A percentile compares a stretch with the other conserved stretches of the same genome.
phyloP scores from a whole-genome alignment of 768 basidiomycete genomes.

The Amanita molliuscula region DNA sequence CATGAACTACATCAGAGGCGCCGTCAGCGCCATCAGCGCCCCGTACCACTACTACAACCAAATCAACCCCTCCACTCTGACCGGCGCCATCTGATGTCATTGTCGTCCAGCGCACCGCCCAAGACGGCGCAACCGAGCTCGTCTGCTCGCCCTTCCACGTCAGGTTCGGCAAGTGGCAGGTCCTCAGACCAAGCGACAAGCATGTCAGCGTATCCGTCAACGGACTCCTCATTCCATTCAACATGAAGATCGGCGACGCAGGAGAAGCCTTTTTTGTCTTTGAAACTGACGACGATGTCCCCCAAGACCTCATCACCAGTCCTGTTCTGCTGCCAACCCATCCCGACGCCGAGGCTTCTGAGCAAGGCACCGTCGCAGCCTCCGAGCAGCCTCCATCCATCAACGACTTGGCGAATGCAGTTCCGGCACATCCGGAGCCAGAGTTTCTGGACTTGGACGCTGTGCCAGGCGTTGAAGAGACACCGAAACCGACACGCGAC shows the following conservation, averaged over 20 bases:
- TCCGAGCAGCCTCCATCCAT: conserved; percentile 6
- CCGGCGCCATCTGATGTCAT: conserved; percentile 99
- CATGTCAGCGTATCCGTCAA: conserved; percentile 92
- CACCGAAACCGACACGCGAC: conserved; percentile 21
- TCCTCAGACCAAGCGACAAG: conserved; percentile 88
- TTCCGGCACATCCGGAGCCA: conserved; percentile 35
- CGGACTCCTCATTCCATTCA: conserved; percentile 76
- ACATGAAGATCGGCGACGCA: conserved; percentile 98
- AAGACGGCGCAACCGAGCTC: conserved; percentile 54
- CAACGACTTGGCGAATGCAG: background rate
- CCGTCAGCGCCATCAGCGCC: conserved; percentile 75
- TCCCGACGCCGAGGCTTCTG: conserved; percentile 23
- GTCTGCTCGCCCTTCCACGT: conserved; percentile 96
- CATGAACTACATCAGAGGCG: conserved; percentile 59
- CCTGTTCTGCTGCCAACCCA: conserved; percentile 71
- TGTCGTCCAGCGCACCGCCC: conserved; percentile 71
- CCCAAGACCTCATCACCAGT: conserved; percentile 87
- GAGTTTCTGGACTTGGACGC: conserved; percentile 84
- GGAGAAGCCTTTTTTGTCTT: conserved; percentile 99
- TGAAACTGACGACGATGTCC: conserved; percentile 92
- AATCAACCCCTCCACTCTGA: conserved; percentile 93
- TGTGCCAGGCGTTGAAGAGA: conserved; percentile 16
- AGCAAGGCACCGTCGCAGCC: conserved; percentile 7
- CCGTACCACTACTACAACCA: conserved; percentile 85
- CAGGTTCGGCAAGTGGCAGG: conserved; percentile 95